phyloP scores from a whole-genome alignment of 1,139 yeast genomes.

The Diutina siamensis region DNA sequence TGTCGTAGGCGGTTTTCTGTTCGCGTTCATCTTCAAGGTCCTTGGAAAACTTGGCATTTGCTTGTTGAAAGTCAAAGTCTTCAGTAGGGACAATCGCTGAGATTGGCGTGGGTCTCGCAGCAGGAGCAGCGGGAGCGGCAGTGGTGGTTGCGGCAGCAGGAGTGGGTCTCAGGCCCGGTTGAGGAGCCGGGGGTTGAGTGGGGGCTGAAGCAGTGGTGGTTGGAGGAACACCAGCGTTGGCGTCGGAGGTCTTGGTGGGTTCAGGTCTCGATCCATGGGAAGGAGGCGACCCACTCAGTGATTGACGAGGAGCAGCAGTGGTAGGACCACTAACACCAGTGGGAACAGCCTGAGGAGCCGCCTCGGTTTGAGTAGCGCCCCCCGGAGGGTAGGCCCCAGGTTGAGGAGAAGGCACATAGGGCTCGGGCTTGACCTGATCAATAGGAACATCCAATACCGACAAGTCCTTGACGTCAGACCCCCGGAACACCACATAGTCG shows the following conservation, averaged over 20 bases:
- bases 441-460: conserved; percentile 64
- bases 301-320: not conserved
- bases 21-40: conserved; percentile 10
- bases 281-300: too few species aligned
- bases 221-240: not conserved
- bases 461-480: conserved; percentile 86
- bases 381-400: not conserved
- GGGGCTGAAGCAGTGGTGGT: too few species aligned
- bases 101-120: not conserved
- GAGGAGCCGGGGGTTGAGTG: not conserved
- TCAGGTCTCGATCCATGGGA: conserved; percentile 7
- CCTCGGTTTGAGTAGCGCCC: too few species aligned
- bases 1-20: conserved; percentile 14
- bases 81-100: conserved; percentile 2
- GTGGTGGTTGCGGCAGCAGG: not conserved
- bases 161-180: not conserved
- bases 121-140: not conserved
- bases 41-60: conserved; percentile 51
- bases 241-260: conserved; percentile 3
- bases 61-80: conserved; percentile 50
- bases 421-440: conserved; percentile 37
- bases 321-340: not conserved
- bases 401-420: conserved; percentile 6
- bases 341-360: not conserved
- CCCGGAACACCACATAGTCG: conserved; percentile 78